phyloP scores from a whole-genome alignment of 1,139 yeast species.

The Yamadazyma oceani region DNA sequence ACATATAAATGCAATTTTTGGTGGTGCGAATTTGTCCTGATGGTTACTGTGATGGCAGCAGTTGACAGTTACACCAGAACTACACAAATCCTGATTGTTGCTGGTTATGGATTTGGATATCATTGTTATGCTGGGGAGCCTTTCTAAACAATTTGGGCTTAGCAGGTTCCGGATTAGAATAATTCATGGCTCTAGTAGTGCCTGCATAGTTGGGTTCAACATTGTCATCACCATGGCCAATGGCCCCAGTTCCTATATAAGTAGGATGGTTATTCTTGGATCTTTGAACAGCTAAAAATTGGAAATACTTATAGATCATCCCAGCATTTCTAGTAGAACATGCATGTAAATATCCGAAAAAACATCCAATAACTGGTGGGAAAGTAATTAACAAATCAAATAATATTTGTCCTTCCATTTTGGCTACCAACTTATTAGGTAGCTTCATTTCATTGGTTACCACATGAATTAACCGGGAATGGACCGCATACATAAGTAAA shows the following conservation, averaged over 20 bases:
- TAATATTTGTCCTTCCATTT: slow-evolving; percentile 71
- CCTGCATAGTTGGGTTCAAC: background rate
- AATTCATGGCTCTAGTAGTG: slow-evolving; percentile 5
- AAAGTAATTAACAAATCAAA: slow-evolving; percentile 72
- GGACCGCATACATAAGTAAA: slow-evolving; percentile 71
- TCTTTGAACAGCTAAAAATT: slow-evolving; percentile 37
- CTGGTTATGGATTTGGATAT: slow-evolving; percentile 22
- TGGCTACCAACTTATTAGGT: slow-evolving; percentile 61
- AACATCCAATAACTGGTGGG: slow-evolving; percentile 75
- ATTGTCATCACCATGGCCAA: slow-evolving; percentile 10
- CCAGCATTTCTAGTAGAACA: slow-evolving; percentile 93
- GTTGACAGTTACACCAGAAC: too few relatives aligned
- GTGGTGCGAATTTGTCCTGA: background rate
- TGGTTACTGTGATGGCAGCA: too few relatives aligned
- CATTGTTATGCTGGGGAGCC: slow-evolving; percentile 7
- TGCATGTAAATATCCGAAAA: slow-evolving; percentile 77
- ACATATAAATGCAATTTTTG: background rate
- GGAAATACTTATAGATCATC: slow-evolving; percentile 54
- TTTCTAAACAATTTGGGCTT: slow-evolving; percentile 1
- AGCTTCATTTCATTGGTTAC: slow-evolving; percentile 57
- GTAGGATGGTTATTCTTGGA: slow-evolving; percentile 20
- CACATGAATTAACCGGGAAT: slow-evolving; percentile 58
- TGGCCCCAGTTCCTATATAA: slow-evolving; percentile 23
- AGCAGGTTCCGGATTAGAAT: slow-evolving; percentile 12
- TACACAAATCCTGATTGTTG: slow-evolving; percentile 34